phyloP scores from a whole-genome alignment of 441 rosid genomes.

The Gossypium armourianum region DNA sequence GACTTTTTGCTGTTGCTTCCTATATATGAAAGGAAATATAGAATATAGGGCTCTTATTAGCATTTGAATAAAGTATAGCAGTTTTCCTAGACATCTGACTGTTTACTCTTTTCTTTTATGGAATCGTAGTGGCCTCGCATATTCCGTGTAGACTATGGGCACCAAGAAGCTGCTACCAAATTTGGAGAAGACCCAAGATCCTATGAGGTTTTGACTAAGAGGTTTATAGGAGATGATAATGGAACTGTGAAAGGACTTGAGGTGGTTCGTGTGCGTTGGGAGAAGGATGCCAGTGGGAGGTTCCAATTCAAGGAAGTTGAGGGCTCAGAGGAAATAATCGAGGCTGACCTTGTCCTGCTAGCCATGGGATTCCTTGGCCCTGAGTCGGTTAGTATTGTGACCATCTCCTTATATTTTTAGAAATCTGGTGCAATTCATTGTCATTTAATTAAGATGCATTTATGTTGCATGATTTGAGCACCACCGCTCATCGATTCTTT shows the following conservation, averaged over 20 bases:
- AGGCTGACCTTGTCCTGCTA: conserved; percentile 76
- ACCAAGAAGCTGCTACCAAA: conserved; percentile 83
- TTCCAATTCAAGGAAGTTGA: conserved; percentile 81
- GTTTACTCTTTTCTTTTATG: conserved; percentile 8
- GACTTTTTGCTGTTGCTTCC: not conserved
- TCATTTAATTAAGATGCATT: not conserved
- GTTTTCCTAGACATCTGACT: not conserved
- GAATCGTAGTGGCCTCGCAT: conserved; percentile 84
- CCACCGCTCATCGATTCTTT: not conserved
- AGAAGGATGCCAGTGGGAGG: conserved; percentile 77
- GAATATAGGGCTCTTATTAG: not conserved
- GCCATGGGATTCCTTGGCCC: conserved; percentile 99
- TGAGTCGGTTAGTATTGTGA: conserved; percentile 49
- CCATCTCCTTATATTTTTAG: not conserved
- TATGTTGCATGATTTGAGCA: not conserved
- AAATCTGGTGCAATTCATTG: not conserved
- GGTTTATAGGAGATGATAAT: conserved; percentile 77
- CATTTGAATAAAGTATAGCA: not conserved
- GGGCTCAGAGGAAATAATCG: conserved; percentile 74
- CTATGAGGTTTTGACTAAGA: conserved; percentile 81
- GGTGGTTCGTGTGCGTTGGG: conserved; percentile 65
- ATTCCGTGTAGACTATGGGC: conserved; percentile 93
- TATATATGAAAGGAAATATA: not conserved
- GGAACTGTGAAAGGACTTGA: conserved; percentile 85
- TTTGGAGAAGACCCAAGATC: conserved; percentile 92